phyloP scores from a whole-genome alignment of 805 yeast species.

The Candida maesae region DNA sequence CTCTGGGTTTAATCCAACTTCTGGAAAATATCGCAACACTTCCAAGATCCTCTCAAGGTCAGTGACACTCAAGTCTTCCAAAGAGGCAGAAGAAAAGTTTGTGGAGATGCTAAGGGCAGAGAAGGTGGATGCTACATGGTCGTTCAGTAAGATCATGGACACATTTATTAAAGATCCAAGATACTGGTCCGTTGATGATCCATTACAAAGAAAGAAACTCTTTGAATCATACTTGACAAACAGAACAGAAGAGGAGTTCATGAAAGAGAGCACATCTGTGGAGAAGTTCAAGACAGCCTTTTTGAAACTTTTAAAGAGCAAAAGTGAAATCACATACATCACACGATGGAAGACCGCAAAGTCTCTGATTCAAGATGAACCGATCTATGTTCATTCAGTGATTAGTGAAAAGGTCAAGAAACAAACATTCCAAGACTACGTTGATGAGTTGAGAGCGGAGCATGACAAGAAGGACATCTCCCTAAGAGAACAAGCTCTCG shows the following conservation, averaged over 20 bases:
- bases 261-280: conserved; percentile 48
- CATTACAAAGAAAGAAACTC: conserved; percentile 52
- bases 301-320: conserved; percentile 38
- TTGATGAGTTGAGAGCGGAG: conserved; percentile 34
- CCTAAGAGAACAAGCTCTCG: conserved; percentile 44
- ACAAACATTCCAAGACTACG: conserved; percentile 50
- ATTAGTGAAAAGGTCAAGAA: conserved; percentile 55
- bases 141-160: conserved; percentile 64
- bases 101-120: conserved; percentile 47
- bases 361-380: conserved; percentile 55
- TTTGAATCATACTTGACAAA: conserved; percentile 64
- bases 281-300: conserved; percentile 58
- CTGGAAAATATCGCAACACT: conserved; percentile 19
- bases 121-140: conserved; percentile 69
- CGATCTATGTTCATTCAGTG: conserved; percentile 58
- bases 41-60: conserved; percentile 27
- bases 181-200: conserved; percentile 65
- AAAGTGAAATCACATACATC: conserved; percentile 44
- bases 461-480: conserved; percentile 25
- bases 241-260: conserved; percentile 45
- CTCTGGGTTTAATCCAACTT: background rate
- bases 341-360: conserved; percentile 65
- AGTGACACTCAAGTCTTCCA: conserved; percentile 13
- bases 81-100: conserved; percentile 45
- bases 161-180: conserved; percentile 52